Evolutionary conservation across 768 basidiomycete species (phyloP).

Genomic region (Chalciporus chontae): DNA sequence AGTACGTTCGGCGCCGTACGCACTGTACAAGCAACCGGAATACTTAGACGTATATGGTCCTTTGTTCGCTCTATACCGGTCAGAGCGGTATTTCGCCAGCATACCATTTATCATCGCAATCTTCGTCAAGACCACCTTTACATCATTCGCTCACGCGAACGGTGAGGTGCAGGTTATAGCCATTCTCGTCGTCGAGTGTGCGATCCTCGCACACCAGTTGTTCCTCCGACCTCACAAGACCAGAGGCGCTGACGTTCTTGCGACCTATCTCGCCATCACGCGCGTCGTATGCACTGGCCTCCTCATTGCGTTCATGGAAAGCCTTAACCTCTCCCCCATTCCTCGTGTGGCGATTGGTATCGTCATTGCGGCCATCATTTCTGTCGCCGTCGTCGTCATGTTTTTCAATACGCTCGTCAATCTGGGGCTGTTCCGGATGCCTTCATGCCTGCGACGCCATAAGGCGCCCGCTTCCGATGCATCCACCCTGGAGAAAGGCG

Average conservation of each 20-base stretch:
- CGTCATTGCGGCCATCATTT: slow-evolving; percentile 67
- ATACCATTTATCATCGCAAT: slow-evolving; percentile 51
- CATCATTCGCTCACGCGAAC: slow-evolving; percentile 57
- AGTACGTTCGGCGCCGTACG: slow-evolving; percentile 35
- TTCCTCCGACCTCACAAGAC: slow-evolving; percentile 62
- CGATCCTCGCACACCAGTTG: slow-evolving; percentile 51
- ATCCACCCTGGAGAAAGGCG: slow-evolving; percentile 30
- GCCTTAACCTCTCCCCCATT: slow-evolving; percentile 63
- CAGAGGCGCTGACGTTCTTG: slow-evolving; percentile 67
- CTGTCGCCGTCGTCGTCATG: slow-evolving; percentile 65
- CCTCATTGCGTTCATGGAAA: slow-evolving; percentile 73
- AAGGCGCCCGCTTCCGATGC: slow-evolving; percentile 8
- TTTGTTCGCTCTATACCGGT: slow-evolving; percentile 64
- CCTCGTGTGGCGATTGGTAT: slow-evolving; percentile 80
- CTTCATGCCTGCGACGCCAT: slow-evolving; percentile 16
- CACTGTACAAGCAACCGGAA: slow-evolving; percentile 34
- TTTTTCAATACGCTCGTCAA: slow-evolving; percentile 64
- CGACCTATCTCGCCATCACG: slow-evolving; percentile 60
- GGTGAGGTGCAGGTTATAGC: slow-evolving; percentile 69
- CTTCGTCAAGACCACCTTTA: slow-evolving; percentile 69
- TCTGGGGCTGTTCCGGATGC: slow-evolving; percentile 32
- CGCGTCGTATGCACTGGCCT: slow-evolving; percentile 69
- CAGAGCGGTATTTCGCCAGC: slow-evolving; percentile 66
- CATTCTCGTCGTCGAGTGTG: slow-evolving; percentile 62
- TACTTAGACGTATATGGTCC: slow-evolving; percentile 48